These are phyloP conservation scores for Phalaenopsis aphrodite DNA, from an alignment of 106 monocot genomes.

Conservation along the genomic window DNA sequence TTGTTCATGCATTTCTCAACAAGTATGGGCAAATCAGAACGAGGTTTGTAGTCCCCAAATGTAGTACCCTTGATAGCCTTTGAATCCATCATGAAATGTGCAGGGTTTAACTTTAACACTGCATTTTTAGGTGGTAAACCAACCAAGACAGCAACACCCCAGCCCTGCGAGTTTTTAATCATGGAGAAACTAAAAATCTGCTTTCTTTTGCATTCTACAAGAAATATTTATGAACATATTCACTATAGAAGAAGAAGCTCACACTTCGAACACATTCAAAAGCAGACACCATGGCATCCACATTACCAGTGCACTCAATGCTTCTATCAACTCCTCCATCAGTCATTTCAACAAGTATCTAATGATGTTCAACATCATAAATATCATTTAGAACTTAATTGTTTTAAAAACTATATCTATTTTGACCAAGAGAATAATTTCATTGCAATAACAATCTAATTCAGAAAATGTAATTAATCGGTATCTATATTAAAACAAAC, in stretches of 20 bases:
- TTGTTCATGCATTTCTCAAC: slow-evolving; percentile 46
- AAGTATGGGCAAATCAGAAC: slow-evolving; percentile 24
- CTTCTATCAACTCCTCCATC: slow-evolving; percentile 15
- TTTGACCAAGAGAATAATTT: background rate
- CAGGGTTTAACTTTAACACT: slow-evolving; percentile 22
- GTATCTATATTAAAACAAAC: slow-evolving; percentile 3
- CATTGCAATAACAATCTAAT: background rate
- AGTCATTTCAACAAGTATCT: slow-evolving; percentile 6
- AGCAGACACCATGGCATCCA: slow-evolving; percentile 1
- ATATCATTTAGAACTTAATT: background rate
- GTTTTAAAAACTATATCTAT: background rate
- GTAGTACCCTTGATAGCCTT: slow-evolving; percentile 38
- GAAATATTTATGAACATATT: background rate
- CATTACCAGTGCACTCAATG: slow-evolving; percentile 22
- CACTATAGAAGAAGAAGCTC: background rate
- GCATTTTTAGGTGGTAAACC: slow-evolving; percentile 35
- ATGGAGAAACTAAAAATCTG: background rate
- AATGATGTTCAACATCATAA: background rate
- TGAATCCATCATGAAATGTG: slow-evolving; percentile 19
- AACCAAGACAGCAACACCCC: slow-evolving; percentile 31
- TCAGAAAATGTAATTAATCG: too few species aligned
- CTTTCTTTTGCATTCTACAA: background rate
- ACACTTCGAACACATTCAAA: background rate
- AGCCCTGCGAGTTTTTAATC: slow-evolving; percentile 12
- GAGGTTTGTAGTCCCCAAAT: slow-evolving; percentile 45